phyloP scores from a whole-genome alignment of 1,284 basidiomycete species.

The Microbotryum lychnidis-dioicae region DNA sequence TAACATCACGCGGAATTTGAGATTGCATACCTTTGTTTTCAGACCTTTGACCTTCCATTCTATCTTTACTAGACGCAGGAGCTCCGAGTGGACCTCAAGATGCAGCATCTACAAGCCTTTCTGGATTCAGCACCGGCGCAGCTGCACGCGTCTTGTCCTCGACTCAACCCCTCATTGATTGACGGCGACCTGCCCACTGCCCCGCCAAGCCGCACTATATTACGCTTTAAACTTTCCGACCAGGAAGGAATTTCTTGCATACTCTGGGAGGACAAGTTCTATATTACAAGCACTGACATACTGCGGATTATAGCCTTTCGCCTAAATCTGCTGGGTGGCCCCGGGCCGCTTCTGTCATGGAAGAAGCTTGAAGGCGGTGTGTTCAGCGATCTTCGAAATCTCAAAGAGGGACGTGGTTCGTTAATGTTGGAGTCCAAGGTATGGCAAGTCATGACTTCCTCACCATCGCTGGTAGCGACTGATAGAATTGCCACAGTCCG shows the following conservation, averaged over 20 bases:
- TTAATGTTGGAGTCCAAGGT: slow-evolving; percentile 88
- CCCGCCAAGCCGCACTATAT: no score
- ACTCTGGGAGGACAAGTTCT: slow-evolving; percentile 77
- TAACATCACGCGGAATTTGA: no score
- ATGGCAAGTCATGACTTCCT: slow-evolving; percentile 22
- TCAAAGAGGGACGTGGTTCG: slow-evolving; percentile 83
- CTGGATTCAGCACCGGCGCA: no score
- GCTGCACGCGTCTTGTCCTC: no score
- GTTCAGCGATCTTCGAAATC: slow-evolving; percentile 78
- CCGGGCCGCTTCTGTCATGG: slow-evolving; percentile 57
- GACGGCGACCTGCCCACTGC: no score
- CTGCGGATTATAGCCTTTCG: slow-evolving; percentile 80
- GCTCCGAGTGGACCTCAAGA: no score
- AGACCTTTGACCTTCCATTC: no score
- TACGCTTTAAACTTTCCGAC: no score
- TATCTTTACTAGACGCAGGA: no score
- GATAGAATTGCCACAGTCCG: slow-evolving; percentile 49
- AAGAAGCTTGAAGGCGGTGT: slow-evolving; percentile 91
- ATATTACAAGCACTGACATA: slow-evolving; percentile 73
- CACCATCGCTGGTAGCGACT: neutral
- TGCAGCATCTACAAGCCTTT: no score
- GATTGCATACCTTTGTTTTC: no score
- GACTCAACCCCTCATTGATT: no score
- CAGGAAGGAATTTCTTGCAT: slow-evolving; percentile 57
- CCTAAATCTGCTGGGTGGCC: slow-evolving; percentile 71